Percentiles rank a stretch among this genome's conserved stretches.
Evolutionary conservation across 2,329 filamentous ascomycete species (phyloP).

Genomic region (Chaetothyriales sp.): DNA sequence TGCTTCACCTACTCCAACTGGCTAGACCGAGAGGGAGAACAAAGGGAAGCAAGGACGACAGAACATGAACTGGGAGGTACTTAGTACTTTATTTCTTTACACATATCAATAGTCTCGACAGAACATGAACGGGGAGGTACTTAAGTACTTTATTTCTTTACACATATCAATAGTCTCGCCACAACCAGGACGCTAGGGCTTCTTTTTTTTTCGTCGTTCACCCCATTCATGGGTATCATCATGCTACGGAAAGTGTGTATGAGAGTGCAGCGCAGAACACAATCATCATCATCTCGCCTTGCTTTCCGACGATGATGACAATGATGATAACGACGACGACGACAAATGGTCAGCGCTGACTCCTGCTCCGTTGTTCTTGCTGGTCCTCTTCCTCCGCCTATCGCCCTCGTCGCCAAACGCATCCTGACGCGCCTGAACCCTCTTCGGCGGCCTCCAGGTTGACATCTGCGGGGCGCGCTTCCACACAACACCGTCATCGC

Average conservation of each 20-base stretch:
- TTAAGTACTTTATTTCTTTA: too few species aligned
- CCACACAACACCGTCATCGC: slow-evolving; percentile 18
- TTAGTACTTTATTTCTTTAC: too few species aligned
- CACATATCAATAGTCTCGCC: too few species aligned
- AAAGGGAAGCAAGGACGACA: too few species aligned
- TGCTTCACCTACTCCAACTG: too few species aligned
- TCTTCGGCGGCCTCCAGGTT: slow-evolving; percentile 14
- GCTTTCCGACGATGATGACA: background rate
- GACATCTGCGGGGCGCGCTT: slow-evolving; percentile 12
- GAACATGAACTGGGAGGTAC: too few species aligned
- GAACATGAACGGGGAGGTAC: too few species aligned
- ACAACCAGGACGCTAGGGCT: too few species aligned
- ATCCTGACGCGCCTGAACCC: slow-evolving; percentile 12
- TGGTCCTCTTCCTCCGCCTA: slow-evolving; percentile 9
- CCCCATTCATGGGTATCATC: background rate
- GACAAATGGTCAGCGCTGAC: background rate
- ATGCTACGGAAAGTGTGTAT: background rate
- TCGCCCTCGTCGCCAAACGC: slow-evolving; percentile 14
- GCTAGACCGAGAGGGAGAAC: too few species aligned
- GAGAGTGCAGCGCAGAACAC: background rate
- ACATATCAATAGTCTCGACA: too few species aligned
- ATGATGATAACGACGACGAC: too few species aligned
- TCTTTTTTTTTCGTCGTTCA: background rate
- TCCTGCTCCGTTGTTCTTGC: slow-evolving; percentile 5
- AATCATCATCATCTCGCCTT: background rate